Base-by-base conservation (phyloP, 257 asterid genomes). In the Solanum chmielewskii region DNA sequence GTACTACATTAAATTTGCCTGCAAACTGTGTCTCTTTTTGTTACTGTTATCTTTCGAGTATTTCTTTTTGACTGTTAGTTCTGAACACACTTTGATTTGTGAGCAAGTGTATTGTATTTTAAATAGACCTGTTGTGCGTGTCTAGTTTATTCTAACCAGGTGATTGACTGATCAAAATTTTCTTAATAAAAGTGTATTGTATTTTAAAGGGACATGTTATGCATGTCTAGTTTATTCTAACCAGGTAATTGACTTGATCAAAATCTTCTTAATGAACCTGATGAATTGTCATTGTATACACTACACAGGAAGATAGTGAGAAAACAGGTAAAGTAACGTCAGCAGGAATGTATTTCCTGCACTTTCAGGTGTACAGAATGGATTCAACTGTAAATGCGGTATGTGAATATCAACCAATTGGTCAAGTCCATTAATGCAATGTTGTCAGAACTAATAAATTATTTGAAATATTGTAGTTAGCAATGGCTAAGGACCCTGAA, bases 331-430 rank as follows among this genome's bases (percentile, higher is more conserved):
- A 97, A 92, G 95, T 56, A 89, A 97, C 99, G 44, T 93, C 99
- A 29, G 99, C 98, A 21, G 99, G 99, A 89, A 97, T 97, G 99
- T 97, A 96, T 91, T 97, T 97, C 93, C 92, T 97, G 94, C 99
- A 97, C 91, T 97, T 96, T 90, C 99, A 95, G 92, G 99, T 97
- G 86, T 97, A 97, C 92, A 94, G 99, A 89, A 96, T 97, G 99
- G 99, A 97, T 91, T 93, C 98, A 86, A 96, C 99, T 85, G 94
- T 97, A 83, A 97, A 97, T 93, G 99, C 99, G 92, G 99, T 97
- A 88, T 78, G 98, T 80, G 85, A 11, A 81, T 81, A 81, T 49
- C 13, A 49, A 21, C 70, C 7, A 13, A 12, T 81, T 31, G 69
- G 69, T 81, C 45, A 3, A 49, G 35, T 81, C 44, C 85, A 81